phyloP scores from a whole-genome alignment of 805 yeast species.

The Priceomyces carsonii region DNA sequence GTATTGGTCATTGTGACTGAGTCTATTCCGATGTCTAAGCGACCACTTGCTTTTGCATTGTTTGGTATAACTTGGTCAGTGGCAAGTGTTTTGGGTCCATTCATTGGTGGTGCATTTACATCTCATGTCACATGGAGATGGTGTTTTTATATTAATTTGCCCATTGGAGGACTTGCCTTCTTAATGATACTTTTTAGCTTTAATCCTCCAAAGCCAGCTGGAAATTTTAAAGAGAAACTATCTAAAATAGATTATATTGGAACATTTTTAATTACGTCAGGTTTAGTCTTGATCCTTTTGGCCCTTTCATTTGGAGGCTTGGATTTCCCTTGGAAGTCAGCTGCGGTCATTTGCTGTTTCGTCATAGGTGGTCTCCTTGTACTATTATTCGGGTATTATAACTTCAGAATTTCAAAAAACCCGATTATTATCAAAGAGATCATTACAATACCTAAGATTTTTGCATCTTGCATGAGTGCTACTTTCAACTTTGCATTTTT shows the following conservation, averaged over 20 bases:
- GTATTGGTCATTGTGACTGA: constrained; percentile 60
- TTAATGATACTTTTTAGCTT: constrained; percentile 39
- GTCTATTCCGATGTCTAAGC: constrained; percentile 44
- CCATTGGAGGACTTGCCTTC: constrained; percentile 58
- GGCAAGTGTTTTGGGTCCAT: constrained; percentile 60
- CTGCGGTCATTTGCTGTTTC: constrained; percentile 51
- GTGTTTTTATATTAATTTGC: constrained; percentile 72
- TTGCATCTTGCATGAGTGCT: constrained; percentile 38
- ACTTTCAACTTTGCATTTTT: constrained; percentile 40
- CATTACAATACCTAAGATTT: constrained; percentile 33
- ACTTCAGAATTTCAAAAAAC: constrained; percentile 40
- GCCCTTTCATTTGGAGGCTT: constrained; percentile 59
- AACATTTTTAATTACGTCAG: constrained; percentile 40
- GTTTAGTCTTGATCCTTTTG: constrained; percentile 45
- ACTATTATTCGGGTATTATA: constrained; percentile 38
- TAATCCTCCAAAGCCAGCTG: constrained; percentile 49
- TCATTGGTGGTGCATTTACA: constrained; percentile 67
- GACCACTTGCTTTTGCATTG: constrained; percentile 39
- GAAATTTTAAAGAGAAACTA: constrained; percentile 38
- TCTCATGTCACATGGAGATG: constrained; percentile 68
- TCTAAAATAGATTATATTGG: constrained; percentile 51
- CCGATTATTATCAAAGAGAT: constrained; percentile 50
- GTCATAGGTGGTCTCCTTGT: constrained; percentile 44
- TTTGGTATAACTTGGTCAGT: constrained; percentile 47
- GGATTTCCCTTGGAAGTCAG: constrained; percentile 53